Conservation (phyloP, 805 yeast genomes). For the Lipomyces starkeyi region DNA sequence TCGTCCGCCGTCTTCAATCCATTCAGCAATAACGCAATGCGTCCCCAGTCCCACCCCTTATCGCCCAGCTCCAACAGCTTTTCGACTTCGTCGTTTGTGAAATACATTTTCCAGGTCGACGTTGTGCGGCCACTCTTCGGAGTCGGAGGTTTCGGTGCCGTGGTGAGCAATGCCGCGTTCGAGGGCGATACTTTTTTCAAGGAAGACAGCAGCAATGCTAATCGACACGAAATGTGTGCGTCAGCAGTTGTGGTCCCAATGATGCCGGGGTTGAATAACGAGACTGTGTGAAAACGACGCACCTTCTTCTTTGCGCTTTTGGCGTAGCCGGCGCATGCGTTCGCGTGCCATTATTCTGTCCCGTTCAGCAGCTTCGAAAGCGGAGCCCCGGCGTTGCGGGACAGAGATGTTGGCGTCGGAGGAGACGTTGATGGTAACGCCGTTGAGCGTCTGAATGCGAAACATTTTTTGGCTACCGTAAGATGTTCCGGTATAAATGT, state of each 20-base stretch:
- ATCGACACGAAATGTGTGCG: not conserved
- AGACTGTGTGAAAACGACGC: not conserved
- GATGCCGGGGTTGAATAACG: not conserved
- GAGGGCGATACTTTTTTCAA: slow-evolving; percentile 23
- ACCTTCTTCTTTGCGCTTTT: slow-evolving; percentile 34
- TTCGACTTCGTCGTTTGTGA: slow-evolving; percentile 20
- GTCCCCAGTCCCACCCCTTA: slow-evolving; percentile 31
- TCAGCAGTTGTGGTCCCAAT: not conserved
- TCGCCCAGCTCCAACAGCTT: slow-evolving; percentile 29
- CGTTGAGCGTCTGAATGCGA: slow-evolving; percentile 31
- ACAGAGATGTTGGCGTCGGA: slow-evolving; percentile 27
- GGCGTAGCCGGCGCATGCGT: slow-evolving; percentile 33
- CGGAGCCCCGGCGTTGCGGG: slow-evolving; percentile 31
- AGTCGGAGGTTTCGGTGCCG: not conserved
- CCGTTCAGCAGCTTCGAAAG: slow-evolving; percentile 32
- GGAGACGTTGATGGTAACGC: slow-evolving; percentile 30
- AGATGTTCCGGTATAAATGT: not conserved
- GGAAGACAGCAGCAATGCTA: slow-evolving; percentile 26
- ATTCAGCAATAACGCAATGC: slow-evolving; percentile 31
- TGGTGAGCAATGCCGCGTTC: slow-evolving; percentile 16
- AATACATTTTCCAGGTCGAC: slow-evolving; percentile 33
- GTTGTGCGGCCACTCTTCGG: slow-evolving; percentile 14
- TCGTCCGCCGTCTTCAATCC: slow-evolving; percentile 34
- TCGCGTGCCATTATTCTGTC: slow-evolving; percentile 36
- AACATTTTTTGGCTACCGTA: slow-evolving; percentile 15